Conservation (phyloP, 225 moss, liverwort and hornwort species). For the Bryum argenteum region DNA sequence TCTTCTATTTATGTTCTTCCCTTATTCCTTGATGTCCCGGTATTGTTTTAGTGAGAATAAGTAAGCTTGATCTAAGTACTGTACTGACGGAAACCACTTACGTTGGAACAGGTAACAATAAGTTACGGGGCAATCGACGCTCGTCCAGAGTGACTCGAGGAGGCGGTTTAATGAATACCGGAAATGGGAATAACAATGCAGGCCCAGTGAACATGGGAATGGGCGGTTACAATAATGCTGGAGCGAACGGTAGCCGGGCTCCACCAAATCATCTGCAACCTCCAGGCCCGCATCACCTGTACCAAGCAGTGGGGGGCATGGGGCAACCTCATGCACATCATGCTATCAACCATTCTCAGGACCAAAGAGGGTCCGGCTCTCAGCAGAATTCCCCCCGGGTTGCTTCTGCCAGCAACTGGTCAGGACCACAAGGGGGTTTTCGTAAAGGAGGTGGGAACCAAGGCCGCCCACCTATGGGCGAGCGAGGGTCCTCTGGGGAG, state of each 20-base stretch:
- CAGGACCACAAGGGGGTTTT: constrained; percentile 55
- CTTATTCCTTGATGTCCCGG: background rate
- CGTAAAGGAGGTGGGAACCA: constrained; percentile 62
- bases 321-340: constrained; percentile 58
- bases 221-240: constrained; percentile 52
- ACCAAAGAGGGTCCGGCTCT: constrained; percentile 44
- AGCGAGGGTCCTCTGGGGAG: constrained; percentile 56
- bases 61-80: background rate
- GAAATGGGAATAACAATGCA: constrained; percentile 57
- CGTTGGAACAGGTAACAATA: constrained; percentile 54
- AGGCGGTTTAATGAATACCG: constrained; percentile 69
- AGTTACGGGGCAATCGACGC: constrained; percentile 83
- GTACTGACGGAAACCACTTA: constrained; percentile 23
- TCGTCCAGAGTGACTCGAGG: constrained; percentile 78
- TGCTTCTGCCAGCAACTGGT: constrained; percentile 59
- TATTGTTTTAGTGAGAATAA: constrained; percentile 18
- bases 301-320: constrained; percentile 59
- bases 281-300: constrained; percentile 56
- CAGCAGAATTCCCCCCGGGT: constrained; percentile 62
- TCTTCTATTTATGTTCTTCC: constrained; percentile 13
- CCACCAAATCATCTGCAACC: constrained; percentile 47
- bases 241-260: constrained; percentile 51
- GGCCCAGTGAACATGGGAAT: constrained; percentile 50
- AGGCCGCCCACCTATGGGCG: constrained; percentile 62
- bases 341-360: constrained; percentile 46